Conservation (phyloP, 345 rosid species). For the Eucalyptus cladocalyx region DNA sequence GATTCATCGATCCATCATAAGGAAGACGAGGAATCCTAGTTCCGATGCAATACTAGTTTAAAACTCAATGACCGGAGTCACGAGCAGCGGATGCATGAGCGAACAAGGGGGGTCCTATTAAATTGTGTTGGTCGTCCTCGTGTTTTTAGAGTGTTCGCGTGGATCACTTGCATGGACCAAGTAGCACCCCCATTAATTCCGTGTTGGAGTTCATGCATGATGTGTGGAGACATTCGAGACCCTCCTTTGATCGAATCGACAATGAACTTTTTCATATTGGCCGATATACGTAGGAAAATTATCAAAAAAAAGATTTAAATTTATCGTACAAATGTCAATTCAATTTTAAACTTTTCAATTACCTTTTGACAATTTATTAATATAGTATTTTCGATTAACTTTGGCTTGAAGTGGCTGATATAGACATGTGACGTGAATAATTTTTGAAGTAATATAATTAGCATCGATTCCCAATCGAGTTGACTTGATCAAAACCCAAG, state of each 20-base stretch:
- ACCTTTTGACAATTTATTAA: neutral
- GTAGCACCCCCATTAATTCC: neutral
- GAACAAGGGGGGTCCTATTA: neutral
- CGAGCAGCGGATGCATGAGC: neutral
- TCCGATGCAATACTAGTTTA: neutral
- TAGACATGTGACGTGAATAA: neutral
- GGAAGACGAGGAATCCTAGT: neutral
- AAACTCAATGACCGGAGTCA: neutral
- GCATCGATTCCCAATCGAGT: neutral
- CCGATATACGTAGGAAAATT: neutral
- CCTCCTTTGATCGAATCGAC: neutral
- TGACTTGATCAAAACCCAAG: neutral
- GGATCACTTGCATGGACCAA: neutral
- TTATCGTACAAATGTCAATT: fast-evolving
- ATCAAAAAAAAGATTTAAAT: neutral
- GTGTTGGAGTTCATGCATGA: neutral
- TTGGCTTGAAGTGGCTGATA: fast-evolving
- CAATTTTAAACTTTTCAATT: fast-evolving
- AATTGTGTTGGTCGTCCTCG: neutral
- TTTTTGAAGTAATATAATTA: neutral
- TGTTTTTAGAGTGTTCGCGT: neutral
- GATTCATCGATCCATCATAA: fast-evolving
- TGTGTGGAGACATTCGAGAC: neutral
- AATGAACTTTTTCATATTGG: neutral
- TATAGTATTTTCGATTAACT: fast-evolving